A percentile compares a stretch with the other conserved stretches of the same genome.
phyloP scores from a whole-genome alignment of 2,329 filamentous ascomycete genomes.

The Neofusicoccum umdonicola region DNA sequence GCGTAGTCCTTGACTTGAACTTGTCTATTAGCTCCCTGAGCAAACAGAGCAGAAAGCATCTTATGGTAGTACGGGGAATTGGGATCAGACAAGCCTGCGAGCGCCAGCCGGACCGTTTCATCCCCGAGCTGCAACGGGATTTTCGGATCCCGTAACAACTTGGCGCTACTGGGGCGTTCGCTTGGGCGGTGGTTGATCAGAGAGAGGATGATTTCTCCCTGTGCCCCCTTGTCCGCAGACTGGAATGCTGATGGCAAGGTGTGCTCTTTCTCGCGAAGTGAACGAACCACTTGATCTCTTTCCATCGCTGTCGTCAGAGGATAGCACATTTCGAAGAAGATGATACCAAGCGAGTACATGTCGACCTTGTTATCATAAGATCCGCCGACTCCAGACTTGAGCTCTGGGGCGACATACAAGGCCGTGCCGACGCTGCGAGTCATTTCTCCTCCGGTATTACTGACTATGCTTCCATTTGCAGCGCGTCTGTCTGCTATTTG shows the following conservation, averaged over 20 bases:
- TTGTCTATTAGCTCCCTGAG: conserved; percentile 66
- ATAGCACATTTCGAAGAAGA: conserved; percentile 96
- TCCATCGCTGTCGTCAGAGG: conserved; percentile 62
- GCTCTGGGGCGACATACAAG: conserved; percentile 90
- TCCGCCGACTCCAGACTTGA: conserved; percentile 70
- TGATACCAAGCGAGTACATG: conserved; percentile 97
- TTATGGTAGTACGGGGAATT: conserved; percentile 86
- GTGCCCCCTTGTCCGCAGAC: conserved; percentile 63
- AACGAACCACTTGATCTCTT: conserved; percentile 62
- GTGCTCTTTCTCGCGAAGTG: conserved; percentile 66
- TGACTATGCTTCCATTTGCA: conserved; percentile 24
- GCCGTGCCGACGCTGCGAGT: conserved; percentile 73
- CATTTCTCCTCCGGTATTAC: conserved; percentile 55
- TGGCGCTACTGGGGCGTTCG: conserved; percentile 75
- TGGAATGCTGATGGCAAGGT: conserved; percentile 71
- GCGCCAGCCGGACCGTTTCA: conserved; percentile 79
- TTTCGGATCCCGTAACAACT: conserved; percentile 80
- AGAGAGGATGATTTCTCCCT: conserved; percentile 74
- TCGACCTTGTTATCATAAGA: conserved; percentile 93
- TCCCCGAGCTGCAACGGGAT: conserved; percentile 90
- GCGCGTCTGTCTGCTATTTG: conserved; percentile 56
- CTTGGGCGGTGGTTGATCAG: conserved; percentile 80
- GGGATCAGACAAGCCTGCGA: conserved; percentile 77
- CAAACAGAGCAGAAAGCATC: conserved; percentile 82
- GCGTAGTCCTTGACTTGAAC: conserved; percentile 72